Percentiles rank a stretch among this genome's conserved stretches.
phyloP scores from a whole-genome alignment of 2,329 filamentous ascomycete genomes.

The Colletotrichum noveboracense region DNA sequence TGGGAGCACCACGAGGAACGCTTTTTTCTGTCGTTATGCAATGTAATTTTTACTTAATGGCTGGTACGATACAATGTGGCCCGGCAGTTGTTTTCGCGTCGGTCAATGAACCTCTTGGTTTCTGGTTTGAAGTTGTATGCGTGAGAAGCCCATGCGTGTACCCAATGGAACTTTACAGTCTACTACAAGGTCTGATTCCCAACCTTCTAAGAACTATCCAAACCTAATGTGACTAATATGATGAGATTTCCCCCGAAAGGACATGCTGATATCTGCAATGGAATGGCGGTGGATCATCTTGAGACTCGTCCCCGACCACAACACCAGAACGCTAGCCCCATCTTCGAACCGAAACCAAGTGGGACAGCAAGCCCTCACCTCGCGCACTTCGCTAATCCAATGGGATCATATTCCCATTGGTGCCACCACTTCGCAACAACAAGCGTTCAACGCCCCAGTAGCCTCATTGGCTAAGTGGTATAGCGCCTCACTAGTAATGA shows the following conservation, averaged over 20 bases:
- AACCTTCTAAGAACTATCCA: not conserved
- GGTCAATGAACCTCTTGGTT: not conserved
- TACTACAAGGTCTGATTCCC: no score
- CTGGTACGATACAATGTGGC: not conserved
- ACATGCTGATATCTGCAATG: not conserved
- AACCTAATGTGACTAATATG: accelerated
- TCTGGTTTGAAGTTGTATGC: not conserved
- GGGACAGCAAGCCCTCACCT: not conserved
- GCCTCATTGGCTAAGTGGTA: not conserved
- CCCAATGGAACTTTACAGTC: not conserved
- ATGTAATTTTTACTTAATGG: accelerated
- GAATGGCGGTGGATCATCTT: not conserved
- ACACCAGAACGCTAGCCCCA: not conserved
- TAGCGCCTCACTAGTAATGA: not conserved
- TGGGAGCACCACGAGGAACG: not conserved
- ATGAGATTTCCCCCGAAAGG: not conserved
- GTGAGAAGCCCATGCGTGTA: not conserved
- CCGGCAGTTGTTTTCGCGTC: accelerated
- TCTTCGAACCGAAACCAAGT: not conserved
- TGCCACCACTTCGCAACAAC: accelerated
- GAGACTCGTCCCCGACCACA: not conserved
- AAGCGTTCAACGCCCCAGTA: not conserved
- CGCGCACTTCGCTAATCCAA: not conserved
- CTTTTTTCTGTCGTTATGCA: not conserved
- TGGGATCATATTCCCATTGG: not conserved